These are phyloP conservation scores for Apocynum venetum DNA, from an alignment of 257 asterid species.

Conservation along the genomic window DNA sequence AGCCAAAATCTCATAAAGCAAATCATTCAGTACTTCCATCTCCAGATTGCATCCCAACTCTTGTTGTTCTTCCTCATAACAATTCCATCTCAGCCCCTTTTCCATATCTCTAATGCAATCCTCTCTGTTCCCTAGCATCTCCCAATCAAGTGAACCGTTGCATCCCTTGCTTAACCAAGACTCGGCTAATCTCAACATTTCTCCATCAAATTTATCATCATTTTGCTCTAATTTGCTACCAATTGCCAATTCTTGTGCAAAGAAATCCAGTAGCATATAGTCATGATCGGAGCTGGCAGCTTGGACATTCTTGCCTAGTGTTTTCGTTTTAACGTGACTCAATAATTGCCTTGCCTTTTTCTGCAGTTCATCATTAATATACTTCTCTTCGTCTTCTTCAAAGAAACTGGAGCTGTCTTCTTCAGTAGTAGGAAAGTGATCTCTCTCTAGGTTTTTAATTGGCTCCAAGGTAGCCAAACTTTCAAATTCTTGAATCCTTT, in stretches of 20 bases:
- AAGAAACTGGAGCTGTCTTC: neutral
- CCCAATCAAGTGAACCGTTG: slow-evolving; percentile 52
- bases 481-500: slow-evolving; percentile 26
- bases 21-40: slow-evolving; percentile 31
- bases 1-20: slow-evolving; percentile 39
- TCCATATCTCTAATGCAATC: slow-evolving; percentile 58
- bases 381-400: neutral
- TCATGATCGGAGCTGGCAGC: neutral
- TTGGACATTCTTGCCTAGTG: too few species aligned
- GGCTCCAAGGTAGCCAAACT: slow-evolving; percentile 9
- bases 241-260: slow-evolving; percentile 34
- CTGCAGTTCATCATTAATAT: slow-evolving; percentile 11
- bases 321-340: slow-evolving; percentile 6
- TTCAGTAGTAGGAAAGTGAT: neutral
- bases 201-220: slow-evolving; percentile 19
- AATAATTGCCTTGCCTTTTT: slow-evolving; percentile 40
- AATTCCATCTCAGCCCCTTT: slow-evolving; percentile 48
- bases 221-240: slow-evolving; percentile 8
- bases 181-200: slow-evolving; percentile 32
- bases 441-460: neutral
- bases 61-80: slow-evolving; percentile 41
- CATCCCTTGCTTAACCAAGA: slow-evolving; percentile 43
- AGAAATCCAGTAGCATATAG: slow-evolving; percentile 44
- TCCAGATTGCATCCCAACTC: slow-evolving; percentile 46
- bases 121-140: slow-evolving; percentile 32